These are phyloP conservation scores for Penicillium oxalicum DNA, from an alignment of 2,329 filamentous ascomycete species.

Conservation along the genomic window DNA sequence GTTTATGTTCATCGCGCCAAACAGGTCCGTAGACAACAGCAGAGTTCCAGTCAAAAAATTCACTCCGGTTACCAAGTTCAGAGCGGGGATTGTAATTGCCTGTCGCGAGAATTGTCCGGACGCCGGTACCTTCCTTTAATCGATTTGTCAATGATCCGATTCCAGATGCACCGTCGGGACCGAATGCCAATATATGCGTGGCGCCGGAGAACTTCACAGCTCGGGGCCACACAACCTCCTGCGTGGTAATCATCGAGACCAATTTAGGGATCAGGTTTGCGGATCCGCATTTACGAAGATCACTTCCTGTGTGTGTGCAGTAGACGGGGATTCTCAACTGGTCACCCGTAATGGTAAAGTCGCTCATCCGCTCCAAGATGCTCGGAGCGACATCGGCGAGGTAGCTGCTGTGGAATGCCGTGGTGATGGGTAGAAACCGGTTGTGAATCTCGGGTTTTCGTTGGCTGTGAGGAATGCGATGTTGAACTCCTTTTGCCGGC, in stretches of 20 bases:
- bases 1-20: conserved; percentile 52
- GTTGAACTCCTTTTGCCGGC: conserved; percentile 93
- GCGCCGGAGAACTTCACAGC: conserved; percentile 74
- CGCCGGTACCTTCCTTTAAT: conserved; percentile 97
- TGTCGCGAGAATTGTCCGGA: conserved; percentile 80
- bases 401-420: conserved; percentile 96
- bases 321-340: conserved; percentile 32
- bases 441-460: conserved; percentile 76
- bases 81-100: conserved; percentile 75
- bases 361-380: conserved; percentile 77
- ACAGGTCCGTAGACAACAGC: conserved; percentile 43
- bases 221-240: conserved; percentile 92
- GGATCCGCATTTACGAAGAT: not conserved
- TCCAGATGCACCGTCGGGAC: conserved; percentile 91
- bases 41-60: conserved; percentile 95
- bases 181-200: conserved; percentile 94
- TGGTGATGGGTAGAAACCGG: conserved; percentile 93
- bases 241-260: conserved; percentile 87
- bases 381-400: conserved; percentile 72
- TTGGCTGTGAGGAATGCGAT: conserved; percentile 84
- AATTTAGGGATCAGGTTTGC: conserved; percentile 53
- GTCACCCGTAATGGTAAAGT: conserved; percentile 59
- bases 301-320: not conserved
- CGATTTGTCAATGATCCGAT: conserved; percentile 93
- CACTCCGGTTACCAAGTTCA: conserved; percentile 93